phyloP scores from a whole-genome alignment of 495 filamentous ascomycete species.

The Penicillium verhagenii region DNA sequence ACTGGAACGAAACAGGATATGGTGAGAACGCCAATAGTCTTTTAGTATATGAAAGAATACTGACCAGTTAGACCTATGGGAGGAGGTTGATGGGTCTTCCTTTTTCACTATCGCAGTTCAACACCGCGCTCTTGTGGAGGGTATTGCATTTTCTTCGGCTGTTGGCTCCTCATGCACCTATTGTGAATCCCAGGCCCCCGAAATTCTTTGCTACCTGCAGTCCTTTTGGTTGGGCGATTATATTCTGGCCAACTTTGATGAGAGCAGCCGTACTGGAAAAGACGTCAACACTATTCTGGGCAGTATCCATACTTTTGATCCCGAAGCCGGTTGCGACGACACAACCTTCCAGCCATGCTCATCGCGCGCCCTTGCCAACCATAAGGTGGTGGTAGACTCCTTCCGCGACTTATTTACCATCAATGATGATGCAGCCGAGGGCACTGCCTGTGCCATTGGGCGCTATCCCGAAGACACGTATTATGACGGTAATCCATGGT shows the following conservation, averaged over 20 bases:
- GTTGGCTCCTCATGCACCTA: conserved; percentile 38
- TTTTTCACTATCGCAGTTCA: conserved; percentile 57
- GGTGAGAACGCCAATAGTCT: conserved; percentile 39
- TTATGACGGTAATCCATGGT: conserved; percentile 69
- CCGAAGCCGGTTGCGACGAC: conserved; percentile 50
- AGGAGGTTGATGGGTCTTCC: conserved; percentile 61
- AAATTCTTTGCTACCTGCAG: conserved; percentile 50
- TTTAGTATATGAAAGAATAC: neutral
- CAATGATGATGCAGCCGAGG: conserved; percentile 47
- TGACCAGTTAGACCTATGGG: conserved; percentile 58
- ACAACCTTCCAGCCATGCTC: conserved; percentile 61
- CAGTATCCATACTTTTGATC: conserved; percentile 65
- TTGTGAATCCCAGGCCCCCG: conserved; percentile 46
- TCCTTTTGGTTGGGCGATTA: conserved; percentile 44
- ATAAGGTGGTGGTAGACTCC: conserved; percentile 61
- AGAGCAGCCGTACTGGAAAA: conserved; percentile 40
- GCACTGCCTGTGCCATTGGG: conserved; percentile 61
- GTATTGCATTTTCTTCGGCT: conserved; percentile 51
- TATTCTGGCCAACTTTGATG: conserved; percentile 43
- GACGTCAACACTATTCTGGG: conserved; percentile 60
- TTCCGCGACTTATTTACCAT: conserved; percentile 59
- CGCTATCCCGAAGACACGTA: conserved; percentile 70
- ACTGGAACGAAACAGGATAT: conserved; percentile 56
- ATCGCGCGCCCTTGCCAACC: conserved; percentile 60
- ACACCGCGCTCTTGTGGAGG: conserved; percentile 61